These are phyloP conservation scores for Lagerstroemia speciosa DNA, from an alignment of 345 rosid species.

Conservation along the genomic window DNA sequence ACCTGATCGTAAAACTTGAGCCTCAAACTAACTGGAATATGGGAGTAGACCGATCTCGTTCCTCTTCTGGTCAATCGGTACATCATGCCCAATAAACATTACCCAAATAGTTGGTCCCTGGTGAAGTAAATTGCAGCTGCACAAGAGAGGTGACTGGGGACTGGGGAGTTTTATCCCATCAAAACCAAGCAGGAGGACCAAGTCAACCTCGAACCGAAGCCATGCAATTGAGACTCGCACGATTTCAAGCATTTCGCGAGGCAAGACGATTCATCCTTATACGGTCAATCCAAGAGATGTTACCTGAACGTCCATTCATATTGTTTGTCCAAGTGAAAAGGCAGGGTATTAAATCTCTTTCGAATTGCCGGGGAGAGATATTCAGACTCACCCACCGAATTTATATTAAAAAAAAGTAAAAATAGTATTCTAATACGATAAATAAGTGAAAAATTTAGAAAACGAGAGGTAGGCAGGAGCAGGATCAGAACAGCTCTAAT, in stretches of 20 bases:
- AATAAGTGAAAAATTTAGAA: too few species aligned
- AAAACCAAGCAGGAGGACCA: background rate
- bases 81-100: background rate
- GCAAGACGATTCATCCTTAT: constrained; percentile 22
- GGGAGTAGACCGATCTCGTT: background rate
- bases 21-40: background rate
- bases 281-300: constrained; percentile 5
- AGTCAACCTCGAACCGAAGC: constrained; percentile 10
- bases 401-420: too few species aligned
- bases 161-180: background rate
- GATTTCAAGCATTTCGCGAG: constrained; percentile 13
- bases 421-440: too few species aligned
- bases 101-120: background rate
- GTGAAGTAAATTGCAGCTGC: background rate
- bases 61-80: background rate
- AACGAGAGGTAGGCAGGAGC: too few species aligned
- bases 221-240: constrained; percentile 15
- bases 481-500: too few species aligned
- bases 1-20: too few species aligned
- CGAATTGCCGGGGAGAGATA: too few species aligned
- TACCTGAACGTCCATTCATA: constrained; percentile 6
- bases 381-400: too few species aligned
- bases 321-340: background rate
- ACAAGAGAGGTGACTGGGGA: background rate
- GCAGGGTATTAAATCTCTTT: background rate